Evolutionary conservation across 176 grass and related monocot species (phyloP), one percentile per base, ranked within the genome.

Genomic region (Phoenix roebelenii): DNA sequence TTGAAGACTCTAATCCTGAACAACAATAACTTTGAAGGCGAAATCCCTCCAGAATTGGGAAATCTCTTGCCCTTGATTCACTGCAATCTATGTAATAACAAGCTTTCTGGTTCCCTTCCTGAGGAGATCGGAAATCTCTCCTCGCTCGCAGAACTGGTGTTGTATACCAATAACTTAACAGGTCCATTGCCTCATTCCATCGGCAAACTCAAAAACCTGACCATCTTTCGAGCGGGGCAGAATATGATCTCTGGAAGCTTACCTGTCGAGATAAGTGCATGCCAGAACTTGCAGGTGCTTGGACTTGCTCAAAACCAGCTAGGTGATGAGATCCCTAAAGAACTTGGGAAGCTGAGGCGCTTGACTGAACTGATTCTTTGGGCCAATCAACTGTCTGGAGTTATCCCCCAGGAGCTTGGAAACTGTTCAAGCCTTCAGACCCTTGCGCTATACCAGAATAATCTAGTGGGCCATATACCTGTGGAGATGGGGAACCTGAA

Each of bases 251-350:
- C 85, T 54, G 94, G 94, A 69, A 85, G 70, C 79, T 67, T 99
- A 69, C 94, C 94, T 53, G 61, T 17, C 0, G 87, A 93, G 80
- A 99, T 99, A 50, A 61, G 85, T 53, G 82, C 80, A 64, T 99
- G 94, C n/a, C 10, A 67, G 15, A 86, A 93, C 20, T 23, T 99
- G 20, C 9, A 58, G 15, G 10, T 99, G 14, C 86, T 99, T 65
- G 94, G 94, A 67, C 94, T 99, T 68, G 94, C 94, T 6, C 94
- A 89, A 65, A 99, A 99, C 72, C 79, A 75, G 39, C 30, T 99
- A n/a, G 75, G 73, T 29, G 88, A 79, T 61, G 26, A 72, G 30
- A 50, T 99, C 16, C 94, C 94, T 3, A 99, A 81, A 77, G 88
- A 86, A 66, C 74, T 89, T 32, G 82, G 79, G 54, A 88, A 60